Evolutionary conservation across 495 filamentous ascomycete genomes (phyloP), one percentile per base, ranked within the genome.

Genomic region (Daldinia concentrica): DNA sequence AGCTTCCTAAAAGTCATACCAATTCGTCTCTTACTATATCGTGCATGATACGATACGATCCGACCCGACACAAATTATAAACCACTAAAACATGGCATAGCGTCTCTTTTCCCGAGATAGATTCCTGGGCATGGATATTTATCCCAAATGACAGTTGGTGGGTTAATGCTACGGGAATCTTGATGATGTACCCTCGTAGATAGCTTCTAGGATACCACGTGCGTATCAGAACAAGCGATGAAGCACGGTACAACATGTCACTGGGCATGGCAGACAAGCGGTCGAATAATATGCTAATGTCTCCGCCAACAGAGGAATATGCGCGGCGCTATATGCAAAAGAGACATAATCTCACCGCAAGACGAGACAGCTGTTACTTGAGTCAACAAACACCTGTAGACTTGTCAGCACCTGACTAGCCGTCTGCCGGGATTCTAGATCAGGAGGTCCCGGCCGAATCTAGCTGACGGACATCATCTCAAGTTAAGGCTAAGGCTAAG

Each of bases 91-190:
- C 27, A n/a, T 66, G 58, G 24, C 43, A 45, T 30, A 39, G 15
- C 26, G 41, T 64, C 45, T 43, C 41, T 52, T 69, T 73, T 69
- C 19, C 62, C 66, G 66, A 62, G 41, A 58, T 69, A 32, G 39
- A 24, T 66, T 62, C 12, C 34, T 48, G 22, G 65, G 62, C 41
- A 66, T 62, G 50, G 62, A 52, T 59, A 73, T 73, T 73, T 73
- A 73, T 69, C 71, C 71, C 55, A 73, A 66, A 73, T 73, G 71
- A 48, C 7, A 69, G 45, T 62, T 62, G 64, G 62, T 59, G 58
- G 57, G 66, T 30, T 66, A 43, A 73, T 66, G 62, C 57, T 69
- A 73, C 61, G 30, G 62, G 36, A 68, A 58, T 55, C 52, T 50
- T 55, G 59, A 73, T 41, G 32, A 41, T 51, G 52, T 22, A 67